Conservation (phyloP, 176 grass and related monocot species). For the Rhynchospora tenuis region DNA sequence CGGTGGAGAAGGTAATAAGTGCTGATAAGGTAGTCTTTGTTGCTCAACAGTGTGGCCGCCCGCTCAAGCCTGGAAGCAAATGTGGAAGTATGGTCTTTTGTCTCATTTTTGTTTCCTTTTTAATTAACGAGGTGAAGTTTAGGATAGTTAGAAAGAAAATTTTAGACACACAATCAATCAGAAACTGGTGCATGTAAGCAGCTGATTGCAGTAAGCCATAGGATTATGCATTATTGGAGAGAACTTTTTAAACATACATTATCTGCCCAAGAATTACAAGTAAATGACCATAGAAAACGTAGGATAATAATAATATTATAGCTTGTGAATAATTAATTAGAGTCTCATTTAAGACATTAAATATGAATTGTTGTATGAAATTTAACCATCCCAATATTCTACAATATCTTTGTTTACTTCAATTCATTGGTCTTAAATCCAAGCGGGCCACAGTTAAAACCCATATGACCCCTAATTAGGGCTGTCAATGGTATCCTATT, state of each 20-base stretch:
- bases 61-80: constrained; percentile 27
- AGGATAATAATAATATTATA: neutral
- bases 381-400: neutral
- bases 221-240: too few species aligned
- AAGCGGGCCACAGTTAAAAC: neutral
- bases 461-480: neutral
- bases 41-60: constrained; percentile 28
- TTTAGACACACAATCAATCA: neutral
- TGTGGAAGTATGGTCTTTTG: constrained; percentile 49
- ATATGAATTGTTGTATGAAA: neutral
- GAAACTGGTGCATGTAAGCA: neutral
- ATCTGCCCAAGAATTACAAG: neutral
- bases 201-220: neutral
- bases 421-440: neutral
- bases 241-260: too few species aligned
- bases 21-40: constrained; percentile 50
- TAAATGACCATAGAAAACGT: neutral
- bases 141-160: neutral
- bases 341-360: neutral
- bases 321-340: neutral
- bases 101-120: neutral
- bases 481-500: too few species aligned
- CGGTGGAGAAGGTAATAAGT: constrained; percentile 27
- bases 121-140: neutral
- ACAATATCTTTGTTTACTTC: neutral